phyloP scores from a whole-genome alignment of 169 alveolate species.

The Babesia gibsoni region DNA sequence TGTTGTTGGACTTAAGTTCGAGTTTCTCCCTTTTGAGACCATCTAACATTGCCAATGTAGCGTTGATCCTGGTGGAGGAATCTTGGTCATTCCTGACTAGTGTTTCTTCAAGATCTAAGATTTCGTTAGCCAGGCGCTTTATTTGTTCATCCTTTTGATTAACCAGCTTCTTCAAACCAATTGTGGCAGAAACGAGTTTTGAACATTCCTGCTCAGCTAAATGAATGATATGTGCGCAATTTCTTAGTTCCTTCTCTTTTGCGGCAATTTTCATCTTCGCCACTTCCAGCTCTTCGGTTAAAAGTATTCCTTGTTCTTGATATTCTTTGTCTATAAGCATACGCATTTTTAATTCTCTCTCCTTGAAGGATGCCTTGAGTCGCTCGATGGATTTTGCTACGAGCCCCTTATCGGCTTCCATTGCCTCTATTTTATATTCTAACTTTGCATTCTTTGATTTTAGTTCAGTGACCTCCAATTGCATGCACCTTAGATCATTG shows the following conservation, averaged over 20 bases:
- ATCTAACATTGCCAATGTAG: constrained; percentile 7
- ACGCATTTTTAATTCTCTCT: constrained; percentile 12
- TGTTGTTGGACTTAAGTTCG: constrained; percentile 2
- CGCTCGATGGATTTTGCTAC: constrained; percentile 21
- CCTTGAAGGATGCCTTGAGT: constrained; percentile 37
- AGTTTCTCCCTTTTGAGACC: constrained; percentile 1
- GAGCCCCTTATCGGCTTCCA: constrained; percentile 14
- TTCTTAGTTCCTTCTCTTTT: constrained; percentile 26
- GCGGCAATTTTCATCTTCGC: constrained; percentile 1
- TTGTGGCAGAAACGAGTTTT: background rate
- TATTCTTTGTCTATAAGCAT: constrained; percentile 47
- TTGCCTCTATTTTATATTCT: constrained; percentile 6
- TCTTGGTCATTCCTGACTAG: constrained; percentile 30
- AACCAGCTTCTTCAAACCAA: background rate
- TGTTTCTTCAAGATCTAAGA: constrained; percentile 37
- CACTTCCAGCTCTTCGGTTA: constrained; percentile 31
- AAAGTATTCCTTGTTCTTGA: constrained; percentile 17
- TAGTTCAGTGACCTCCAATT: background rate
- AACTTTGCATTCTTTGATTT: background rate
- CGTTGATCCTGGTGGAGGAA: constrained; percentile 15
- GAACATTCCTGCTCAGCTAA: constrained; percentile 28
- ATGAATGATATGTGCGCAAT: constrained; percentile 3
- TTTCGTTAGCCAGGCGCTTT: constrained; percentile 5
- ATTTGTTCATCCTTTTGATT: constrained; percentile 11
- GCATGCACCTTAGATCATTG: constrained; percentile 18